Base-by-base conservation (phyloP, 78 protist species). In the Mastigamoeba balamuthi region DNA sequence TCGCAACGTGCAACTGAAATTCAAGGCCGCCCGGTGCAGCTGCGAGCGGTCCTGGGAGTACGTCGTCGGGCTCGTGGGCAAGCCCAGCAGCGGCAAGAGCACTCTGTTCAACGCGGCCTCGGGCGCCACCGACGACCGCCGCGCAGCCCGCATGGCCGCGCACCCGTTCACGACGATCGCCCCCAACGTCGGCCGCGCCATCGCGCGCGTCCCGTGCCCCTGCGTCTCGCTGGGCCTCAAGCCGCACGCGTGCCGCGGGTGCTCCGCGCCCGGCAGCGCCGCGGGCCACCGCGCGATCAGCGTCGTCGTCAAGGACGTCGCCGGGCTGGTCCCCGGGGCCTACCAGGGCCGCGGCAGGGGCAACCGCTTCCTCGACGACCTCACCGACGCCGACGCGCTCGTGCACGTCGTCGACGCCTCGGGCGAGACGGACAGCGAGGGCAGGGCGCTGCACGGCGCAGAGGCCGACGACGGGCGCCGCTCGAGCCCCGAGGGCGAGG, bases 301-400 rank as follows among this genome's bases (percentile, higher is more conserved):
- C 10, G 25, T 71, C 42, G 0, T 5, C 23, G 40, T 83, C 29
- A 35, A n/a, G 5, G 88, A 83, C 42, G 81, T 83, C 1, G 88
- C 88, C 3, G 88, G 88, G 4, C 72, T 83, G 27, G 84, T 83
- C 2, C 88, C 83, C 0, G 88, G 88, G 0, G 88, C 88, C 30
- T 83, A 72, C 81, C 35, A 23, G 28, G 88, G 88, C 4, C 10
- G 71, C 1, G 88, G 88, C 33, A 53, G 67, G 39, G 81, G 88
- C 25, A 83, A 83, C 36, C 42, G 4, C 28, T 83, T 83, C 66
- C 42, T 83, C 17, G 37, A 78, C 40, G 88, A 83, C 69, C 74
- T 83, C 4, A 17, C 40, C 67, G 53, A 29, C 63, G 83, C 84
- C 1, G 85, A 83, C 44, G 83, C 39, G n/a, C 76, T 83, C n/a